A percentile compares a stretch with the other conserved stretches of the same genome.
phyloP scores from a whole-genome alignment of 176 grass and related monocot species.

The Phoenix roebelenii region DNA sequence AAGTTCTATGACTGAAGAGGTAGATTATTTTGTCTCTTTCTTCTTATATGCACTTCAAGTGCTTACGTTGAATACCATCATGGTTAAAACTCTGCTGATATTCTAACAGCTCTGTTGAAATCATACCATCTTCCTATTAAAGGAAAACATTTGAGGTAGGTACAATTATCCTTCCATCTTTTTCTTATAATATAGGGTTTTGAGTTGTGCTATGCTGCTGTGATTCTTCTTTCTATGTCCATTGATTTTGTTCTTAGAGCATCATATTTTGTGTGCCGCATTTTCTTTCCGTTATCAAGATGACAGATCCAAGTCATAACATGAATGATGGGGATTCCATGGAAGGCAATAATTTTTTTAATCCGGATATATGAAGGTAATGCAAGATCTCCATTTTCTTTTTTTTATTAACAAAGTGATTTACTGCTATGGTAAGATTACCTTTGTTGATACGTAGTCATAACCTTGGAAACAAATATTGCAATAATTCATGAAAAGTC shows the following conservation, averaged over 20 bases:
- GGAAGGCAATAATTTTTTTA: conserved; percentile 42
- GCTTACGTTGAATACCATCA: conserved; percentile 42
- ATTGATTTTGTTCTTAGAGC: conserved; percentile 13
- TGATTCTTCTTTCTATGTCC: conserved; percentile 29
- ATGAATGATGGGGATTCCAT: conserved; percentile 24
- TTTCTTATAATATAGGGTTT: conserved; percentile 23
- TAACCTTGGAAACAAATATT: too few species aligned
- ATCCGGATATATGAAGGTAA: conserved; percentile 47
- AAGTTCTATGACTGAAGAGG: conserved; percentile 59
- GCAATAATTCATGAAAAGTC: too few species aligned
- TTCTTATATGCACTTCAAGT: conserved; percentile 36
- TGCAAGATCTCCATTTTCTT: conserved; percentile 14
- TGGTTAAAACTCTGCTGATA: conserved; percentile 49
- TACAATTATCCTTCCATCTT: conserved; percentile 28
- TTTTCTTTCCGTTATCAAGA: conserved; percentile 28
- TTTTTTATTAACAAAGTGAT: too few species aligned
- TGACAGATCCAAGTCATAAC: conserved; percentile 41
- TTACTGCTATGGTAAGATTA: too few species aligned
- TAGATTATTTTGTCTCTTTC: conserved; percentile 56
- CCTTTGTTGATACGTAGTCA: too few species aligned
- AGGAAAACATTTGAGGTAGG: conserved; percentile 74
- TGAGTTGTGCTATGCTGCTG: conserved; percentile 4
- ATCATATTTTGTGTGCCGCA: conserved; percentile 8
- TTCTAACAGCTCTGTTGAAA: conserved; percentile 81
- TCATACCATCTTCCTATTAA: conserved; percentile 50